A percentile compares a stretch with the other conserved stretches of the same genome.
These are phyloP conservation scores for Myxozyma geophila DNA, from an alignment of 805 yeast genomes.

Conservation along the genomic window DNA sequence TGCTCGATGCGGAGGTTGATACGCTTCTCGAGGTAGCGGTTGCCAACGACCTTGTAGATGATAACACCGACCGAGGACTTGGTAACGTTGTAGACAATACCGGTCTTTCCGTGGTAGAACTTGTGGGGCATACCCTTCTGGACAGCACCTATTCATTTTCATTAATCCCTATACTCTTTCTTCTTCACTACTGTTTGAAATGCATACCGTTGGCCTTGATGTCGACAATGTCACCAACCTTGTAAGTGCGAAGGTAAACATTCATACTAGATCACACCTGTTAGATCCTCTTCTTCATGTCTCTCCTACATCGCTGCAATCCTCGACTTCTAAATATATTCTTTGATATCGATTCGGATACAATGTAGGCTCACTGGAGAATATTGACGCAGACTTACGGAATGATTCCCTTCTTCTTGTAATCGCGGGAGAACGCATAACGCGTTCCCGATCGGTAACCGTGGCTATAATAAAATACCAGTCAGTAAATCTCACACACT, in stretches of 20 bases:
- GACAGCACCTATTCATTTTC: constrained; percentile 59
- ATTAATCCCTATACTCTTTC: background rate
- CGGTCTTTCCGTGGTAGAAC: constrained; percentile 99
- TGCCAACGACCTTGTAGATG: constrained; percentile 97
- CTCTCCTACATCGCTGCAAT: background rate
- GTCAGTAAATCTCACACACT: background rate
- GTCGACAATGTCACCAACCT: constrained; percentile 99
- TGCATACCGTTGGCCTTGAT: constrained; percentile 89
- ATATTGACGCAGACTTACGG: constrained; percentile 46
- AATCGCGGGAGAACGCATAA: constrained; percentile 99
- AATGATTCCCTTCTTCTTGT: constrained; percentile 94
- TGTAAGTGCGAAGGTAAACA: constrained; percentile 96
- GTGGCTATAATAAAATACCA: constrained; percentile 55
- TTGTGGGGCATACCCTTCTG: constrained; percentile 99
- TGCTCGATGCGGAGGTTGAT: constrained; percentile 98
- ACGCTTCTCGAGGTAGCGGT: constrained; percentile 99
- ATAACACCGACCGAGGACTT: constrained; percentile 98
- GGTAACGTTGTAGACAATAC: constrained; percentile 98
- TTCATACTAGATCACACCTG: constrained; percentile 54
- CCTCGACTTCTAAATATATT: background rate
- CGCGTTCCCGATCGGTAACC: constrained; percentile 99
- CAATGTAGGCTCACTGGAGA: background rate
- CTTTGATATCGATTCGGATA: background rate
- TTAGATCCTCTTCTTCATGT: background rate
- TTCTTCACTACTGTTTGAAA: too few species aligned